Evolutionary conservation across 139 green algal species (phyloP), one percentile per base, ranked within the genome.

Genomic region (Astrephomene gubernaculifera): DNA sequence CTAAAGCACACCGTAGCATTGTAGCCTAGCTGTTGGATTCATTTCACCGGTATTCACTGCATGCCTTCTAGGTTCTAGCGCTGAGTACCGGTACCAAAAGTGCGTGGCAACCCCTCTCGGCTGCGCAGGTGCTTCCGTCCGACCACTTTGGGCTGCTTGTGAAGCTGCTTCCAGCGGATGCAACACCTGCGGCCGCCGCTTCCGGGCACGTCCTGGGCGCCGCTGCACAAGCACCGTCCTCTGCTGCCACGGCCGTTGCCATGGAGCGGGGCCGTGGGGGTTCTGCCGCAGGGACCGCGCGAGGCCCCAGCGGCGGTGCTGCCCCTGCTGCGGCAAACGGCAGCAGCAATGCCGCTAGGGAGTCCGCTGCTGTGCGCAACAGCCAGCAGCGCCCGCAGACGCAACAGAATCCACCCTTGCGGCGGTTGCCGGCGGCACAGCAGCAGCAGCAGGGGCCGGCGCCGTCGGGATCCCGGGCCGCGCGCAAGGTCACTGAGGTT

Each of bases 91-190:
- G n/a, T n/a, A n/a, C n/a, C n/a, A n/a, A n/a, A n/a, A n/a, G n/a
- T n/a, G n/a, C 49, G 49, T 57, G 49, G 49, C 31, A 29, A 8
- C 36, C 5, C 35, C 35, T 41, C 63, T n/a, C 5, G 1, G 10
- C 70, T 1, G 31, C 17, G 36, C 61, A 85, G 79, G 92, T 95
- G 53, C 85, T 96, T 71, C 93, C 93, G 7, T 87, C 61, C 41
- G 93, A 95, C 61, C 93, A 95, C 64, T 95, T 92, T 81, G 93
- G 93, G 2, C 41, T 95, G 65, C 72, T 95, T 36, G 53, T 93
- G 5, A 82, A 67, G 72, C 68, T 92, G 49, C 41, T 75, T 39
- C 65, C 67, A 17, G 29, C 31, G 1, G 78, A 67, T 8, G 64
- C 64, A 4, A 7, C 43, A 3, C 61, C 60, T 1, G 31, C 27